A percentile compares a stretch with the other conserved stretches of the same genome.
These are phyloP conservation scores for Ophiostoma quercus DNA, from an alignment of 2,329 filamentous ascomycete genomes.

Conservation along the genomic window DNA sequence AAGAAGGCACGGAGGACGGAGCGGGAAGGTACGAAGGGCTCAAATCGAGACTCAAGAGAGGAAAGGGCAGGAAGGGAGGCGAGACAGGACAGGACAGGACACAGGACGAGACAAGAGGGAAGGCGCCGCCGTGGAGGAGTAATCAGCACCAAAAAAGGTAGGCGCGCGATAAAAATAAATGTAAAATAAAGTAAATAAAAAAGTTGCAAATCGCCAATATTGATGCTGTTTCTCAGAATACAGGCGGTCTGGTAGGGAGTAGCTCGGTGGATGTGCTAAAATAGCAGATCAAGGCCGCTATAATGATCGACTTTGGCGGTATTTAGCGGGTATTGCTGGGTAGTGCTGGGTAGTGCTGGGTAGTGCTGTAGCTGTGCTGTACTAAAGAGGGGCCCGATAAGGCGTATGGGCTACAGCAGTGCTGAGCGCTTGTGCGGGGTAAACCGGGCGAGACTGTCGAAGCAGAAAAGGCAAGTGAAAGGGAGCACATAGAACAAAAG, in stretches of 20 bases:
- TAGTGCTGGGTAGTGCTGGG: neutral
- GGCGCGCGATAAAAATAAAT: neutral
- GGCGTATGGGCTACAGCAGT: neutral
- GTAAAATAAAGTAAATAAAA: constrained; percentile 12
- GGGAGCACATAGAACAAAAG: neutral
- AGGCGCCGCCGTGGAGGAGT: neutral
- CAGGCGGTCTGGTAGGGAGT: neutral
- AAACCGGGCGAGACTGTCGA: neutral
- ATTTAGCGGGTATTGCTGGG: neutral
- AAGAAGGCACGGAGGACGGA: constrained; percentile 6
- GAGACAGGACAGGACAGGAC: too few species aligned
- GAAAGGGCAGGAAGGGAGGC: neutral
- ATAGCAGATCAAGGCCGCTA: neutral
- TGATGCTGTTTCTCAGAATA: neutral
- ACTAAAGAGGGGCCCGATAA: constrained; percentile 5
- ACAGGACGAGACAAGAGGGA: neutral
- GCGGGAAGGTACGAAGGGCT: constrained; percentile 1
- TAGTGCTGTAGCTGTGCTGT: neutral
- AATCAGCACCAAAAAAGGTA: constrained; percentile 4
- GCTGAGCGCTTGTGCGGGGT: constrained; percentile 16
- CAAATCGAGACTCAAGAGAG: neutral
- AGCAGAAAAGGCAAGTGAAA: neutral
- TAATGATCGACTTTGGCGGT: neutral
- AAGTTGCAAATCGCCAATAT: neutral
- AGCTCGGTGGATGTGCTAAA: neutral